Base-by-base conservation (phyloP, 2,329 filamentous ascomycete species). In the Chrysoporthe austroafricana region DNA sequence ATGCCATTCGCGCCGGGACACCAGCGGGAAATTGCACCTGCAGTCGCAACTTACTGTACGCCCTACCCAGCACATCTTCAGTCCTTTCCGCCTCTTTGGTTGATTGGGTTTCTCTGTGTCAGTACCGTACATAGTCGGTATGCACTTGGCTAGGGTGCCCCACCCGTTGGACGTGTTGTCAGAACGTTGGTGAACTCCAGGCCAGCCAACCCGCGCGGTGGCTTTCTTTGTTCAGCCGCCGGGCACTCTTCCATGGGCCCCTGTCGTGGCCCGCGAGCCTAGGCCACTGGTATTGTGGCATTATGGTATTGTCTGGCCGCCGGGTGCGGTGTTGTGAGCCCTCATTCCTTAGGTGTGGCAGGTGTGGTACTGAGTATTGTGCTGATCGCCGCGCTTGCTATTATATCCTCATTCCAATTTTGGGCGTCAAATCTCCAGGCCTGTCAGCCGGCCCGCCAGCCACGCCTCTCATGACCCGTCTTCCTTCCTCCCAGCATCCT, bases 371-470 rank as follows among this genome's bases (percentile, higher is more conserved):
- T 39, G 4, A 7, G 48, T 52, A 4, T 54, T 14, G 50, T 16
- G 50, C 50, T 32, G 50, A 54, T 42, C 16, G 36, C 39, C 16
- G 39, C 36, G 32, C 18, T 34, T 42, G 46, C 16, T 36, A 39
- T 39, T 34, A n/a, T 39, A n/a, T 58, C 36, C 56, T 42, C 34
- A 58, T 60, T 60, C 57, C 57, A 60, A 60, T 44, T 60, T 60
- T 60, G 57, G 57, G 57, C 3, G 39, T 16, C 36, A n/a, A 21
- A 18, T 21, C 34, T 42, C 36, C 39, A 21, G 4, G 36, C 18
- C 57, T n/a, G 36, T 43, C n/a, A 26, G 34, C 57, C 57, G 13
- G 34, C 39, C 57, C 56, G 11, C 39, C 57, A 60, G 57, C 34
- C 57, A 44, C 42, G 7, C 56, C 11, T 18, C 11, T 16, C 16